Evolutionary conservation across 352 stramenopile species (phyloP).

Genomic region (Phytophthora palmivora): DNA sequence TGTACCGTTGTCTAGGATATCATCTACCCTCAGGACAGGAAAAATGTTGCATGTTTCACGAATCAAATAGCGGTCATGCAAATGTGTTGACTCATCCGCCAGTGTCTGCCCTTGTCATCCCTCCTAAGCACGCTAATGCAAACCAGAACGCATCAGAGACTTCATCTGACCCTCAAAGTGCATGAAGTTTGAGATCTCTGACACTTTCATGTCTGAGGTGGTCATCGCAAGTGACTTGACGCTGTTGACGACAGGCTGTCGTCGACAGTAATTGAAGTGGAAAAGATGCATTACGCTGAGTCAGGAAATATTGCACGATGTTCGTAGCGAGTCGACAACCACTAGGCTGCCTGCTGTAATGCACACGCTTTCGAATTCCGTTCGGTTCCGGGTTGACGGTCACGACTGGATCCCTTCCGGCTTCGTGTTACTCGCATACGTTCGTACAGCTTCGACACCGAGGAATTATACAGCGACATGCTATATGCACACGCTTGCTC

Average conservation of each 20-base stretch:
- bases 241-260: too few relatives aligned
- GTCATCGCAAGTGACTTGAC: too few relatives aligned
- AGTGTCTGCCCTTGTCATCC: constrained; percentile 8
- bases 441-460: constrained; percentile 3
- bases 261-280: too few relatives aligned
- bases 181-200: constrained; percentile 19
- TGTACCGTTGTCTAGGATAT: background rate
- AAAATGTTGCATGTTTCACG: background rate
- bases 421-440: background rate
- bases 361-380: too few relatives aligned
- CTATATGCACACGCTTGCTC: background rate
- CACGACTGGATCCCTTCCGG: constrained; percentile 8
- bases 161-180: background rate
- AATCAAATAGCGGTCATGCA: background rate
- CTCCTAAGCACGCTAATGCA: background rate
- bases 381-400: constrained; percentile 1
- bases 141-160: background rate
- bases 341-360: background rate
- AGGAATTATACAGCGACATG: constrained; percentile 7
- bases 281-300: constrained; percentile 7
- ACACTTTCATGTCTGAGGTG: constrained; percentile 7
- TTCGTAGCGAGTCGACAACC: constrained; percentile 12
- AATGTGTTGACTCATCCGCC: background rate
- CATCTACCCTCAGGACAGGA: background rate
- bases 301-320: background rate